phyloP scores from a whole-genome alignment of 805 yeast genomes.

The Wickerhamomyces rabaulensis region DNA sequence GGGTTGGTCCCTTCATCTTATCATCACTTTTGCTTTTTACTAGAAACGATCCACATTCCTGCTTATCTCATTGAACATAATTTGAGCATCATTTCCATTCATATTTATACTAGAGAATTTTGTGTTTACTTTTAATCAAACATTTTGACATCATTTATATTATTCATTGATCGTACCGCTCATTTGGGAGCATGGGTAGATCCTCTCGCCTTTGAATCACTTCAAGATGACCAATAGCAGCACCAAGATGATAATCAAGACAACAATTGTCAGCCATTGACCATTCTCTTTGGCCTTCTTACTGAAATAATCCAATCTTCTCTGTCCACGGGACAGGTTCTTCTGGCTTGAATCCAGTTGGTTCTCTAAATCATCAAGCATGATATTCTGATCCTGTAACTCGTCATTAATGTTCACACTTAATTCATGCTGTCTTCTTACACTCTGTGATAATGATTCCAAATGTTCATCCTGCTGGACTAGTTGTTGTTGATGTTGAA shows the following conservation, averaged over 20 bases:
- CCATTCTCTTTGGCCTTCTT: conserved; percentile 41
- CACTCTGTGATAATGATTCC: conserved; percentile 35
- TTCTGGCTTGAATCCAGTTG: conserved; percentile 39
- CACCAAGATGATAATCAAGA: conserved; percentile 38
- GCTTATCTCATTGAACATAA: not conserved
- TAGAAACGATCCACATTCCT: no score
- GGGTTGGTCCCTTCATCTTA: no score
- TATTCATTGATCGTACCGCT: no score
- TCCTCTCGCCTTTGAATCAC: no score
- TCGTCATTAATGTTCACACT: conserved; percentile 44
- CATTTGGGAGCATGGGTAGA: no score
- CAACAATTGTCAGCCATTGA: conserved; percentile 42
- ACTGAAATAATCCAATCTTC: conserved; percentile 34
- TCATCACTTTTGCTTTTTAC: not conserved
- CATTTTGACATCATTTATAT: not conserved
- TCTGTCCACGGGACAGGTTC: conserved; percentile 36
- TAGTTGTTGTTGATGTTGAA: conserved; percentile 43
- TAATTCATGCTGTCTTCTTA: conserved; percentile 38
- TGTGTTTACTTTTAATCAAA: not conserved
- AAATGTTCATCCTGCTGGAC: conserved; percentile 41
- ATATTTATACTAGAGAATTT: not conserved
- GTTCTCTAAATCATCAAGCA: conserved; percentile 45
- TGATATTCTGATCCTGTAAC: conserved; percentile 40
- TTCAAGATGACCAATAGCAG: conserved; percentile 37
- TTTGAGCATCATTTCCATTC: not conserved